Evolutionary conservation across 2,329 filamentous ascomycete species (phyloP).

Genomic region (Pseudovirgaria hyperparasitica): DNA sequence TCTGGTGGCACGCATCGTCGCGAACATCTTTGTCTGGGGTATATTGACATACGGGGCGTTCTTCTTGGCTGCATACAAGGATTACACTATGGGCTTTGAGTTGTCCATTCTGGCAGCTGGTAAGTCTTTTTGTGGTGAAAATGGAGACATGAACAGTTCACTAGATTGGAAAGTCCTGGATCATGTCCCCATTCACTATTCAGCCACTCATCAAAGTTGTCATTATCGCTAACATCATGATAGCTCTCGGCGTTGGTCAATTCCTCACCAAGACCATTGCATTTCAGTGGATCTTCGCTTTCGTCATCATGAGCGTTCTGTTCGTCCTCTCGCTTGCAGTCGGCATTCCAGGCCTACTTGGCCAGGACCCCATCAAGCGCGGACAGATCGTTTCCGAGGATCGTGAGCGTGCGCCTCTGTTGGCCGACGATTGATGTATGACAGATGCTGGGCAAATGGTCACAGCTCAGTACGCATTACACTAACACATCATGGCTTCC

Average conservation of each 20-base stretch:
- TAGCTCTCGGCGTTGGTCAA: conserved; percentile 62
- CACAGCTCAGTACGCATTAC: neutral
- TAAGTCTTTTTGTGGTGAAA: conserved; percentile 24
- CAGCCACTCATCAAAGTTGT: too few species aligned
- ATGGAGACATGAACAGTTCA: neutral
- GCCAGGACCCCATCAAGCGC: conserved; percentile 41
- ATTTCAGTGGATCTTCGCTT: conserved; percentile 88
- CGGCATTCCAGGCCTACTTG: conserved; percentile 51
- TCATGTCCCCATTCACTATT: too few species aligned
- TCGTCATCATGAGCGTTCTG: conserved; percentile 64
- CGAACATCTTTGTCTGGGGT: conserved; percentile 81
- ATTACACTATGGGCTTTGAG: conserved; percentile 65
- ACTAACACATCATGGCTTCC: too few species aligned
- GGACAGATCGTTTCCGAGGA: conserved; percentile 34
- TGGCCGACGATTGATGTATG: conserved; percentile 27
- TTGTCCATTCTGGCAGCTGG: conserved; percentile 61
- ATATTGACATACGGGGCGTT: conserved; percentile 65
- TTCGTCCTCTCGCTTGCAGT: conserved; percentile 56
- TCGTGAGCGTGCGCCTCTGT: conserved; percentile 40
- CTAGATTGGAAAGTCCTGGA: too few species aligned
- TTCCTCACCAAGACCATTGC: conserved; percentile 61
- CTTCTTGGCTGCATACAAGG: conserved; percentile 64
- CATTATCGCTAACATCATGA: conserved; percentile 6
- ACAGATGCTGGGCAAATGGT: neutral
- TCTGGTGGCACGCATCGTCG: conserved; percentile 62